phyloP scores from a whole-genome alignment of 2,329 filamentous ascomycete genomes.

The Xylariomycetidae sp. region DNA sequence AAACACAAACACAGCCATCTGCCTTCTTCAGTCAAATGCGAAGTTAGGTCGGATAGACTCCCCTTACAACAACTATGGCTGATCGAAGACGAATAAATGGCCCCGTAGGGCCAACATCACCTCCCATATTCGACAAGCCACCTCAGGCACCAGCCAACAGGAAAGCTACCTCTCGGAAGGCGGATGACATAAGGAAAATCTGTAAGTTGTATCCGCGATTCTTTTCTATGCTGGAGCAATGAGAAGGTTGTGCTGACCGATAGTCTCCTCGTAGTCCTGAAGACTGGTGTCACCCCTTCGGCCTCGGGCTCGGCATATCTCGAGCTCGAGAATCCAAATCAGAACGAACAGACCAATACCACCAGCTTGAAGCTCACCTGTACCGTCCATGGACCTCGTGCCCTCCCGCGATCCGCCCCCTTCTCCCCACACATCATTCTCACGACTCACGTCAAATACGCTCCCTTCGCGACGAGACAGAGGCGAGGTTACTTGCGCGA shows the following conservation, averaged over 20 bases:
- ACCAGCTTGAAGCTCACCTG: constrained; percentile 86
- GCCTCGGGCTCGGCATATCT: constrained; percentile 91
- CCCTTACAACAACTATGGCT: too few species aligned
- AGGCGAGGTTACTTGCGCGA: constrained; percentile 84
- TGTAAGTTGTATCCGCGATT: constrained; percentile 52
- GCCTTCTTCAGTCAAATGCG: too few species aligned
- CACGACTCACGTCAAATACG: constrained; percentile 92
- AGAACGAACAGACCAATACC: constrained; percentile 43
- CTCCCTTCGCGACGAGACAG: constrained; percentile 82
- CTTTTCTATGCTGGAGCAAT: too few species aligned
- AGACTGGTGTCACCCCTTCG: constrained; percentile 87
- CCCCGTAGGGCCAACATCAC: constrained; percentile 69
- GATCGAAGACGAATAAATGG: constrained; percentile 91
- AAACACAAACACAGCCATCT: too few species aligned
- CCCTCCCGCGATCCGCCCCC: constrained; percentile 80
- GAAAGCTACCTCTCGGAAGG: too few species aligned
- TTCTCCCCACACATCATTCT: constrained; percentile 92
- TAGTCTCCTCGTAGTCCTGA: constrained; percentile 60
- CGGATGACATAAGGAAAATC: constrained; percentile 74
- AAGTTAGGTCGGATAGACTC: too few species aligned
- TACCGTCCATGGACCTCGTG: constrained; percentile 88
- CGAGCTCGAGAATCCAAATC: constrained; percentile 53
- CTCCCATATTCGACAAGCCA: constrained; percentile 63
- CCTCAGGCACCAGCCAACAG: constrained; percentile 26
- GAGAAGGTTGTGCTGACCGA: too few species aligned